Percentiles rank a stretch among this genome's conserved stretches.
Evolutionary conservation across 2,329 filamentous ascomycete genomes (phyloP).

Genomic region (Ceratocystis lukuohia): DNA sequence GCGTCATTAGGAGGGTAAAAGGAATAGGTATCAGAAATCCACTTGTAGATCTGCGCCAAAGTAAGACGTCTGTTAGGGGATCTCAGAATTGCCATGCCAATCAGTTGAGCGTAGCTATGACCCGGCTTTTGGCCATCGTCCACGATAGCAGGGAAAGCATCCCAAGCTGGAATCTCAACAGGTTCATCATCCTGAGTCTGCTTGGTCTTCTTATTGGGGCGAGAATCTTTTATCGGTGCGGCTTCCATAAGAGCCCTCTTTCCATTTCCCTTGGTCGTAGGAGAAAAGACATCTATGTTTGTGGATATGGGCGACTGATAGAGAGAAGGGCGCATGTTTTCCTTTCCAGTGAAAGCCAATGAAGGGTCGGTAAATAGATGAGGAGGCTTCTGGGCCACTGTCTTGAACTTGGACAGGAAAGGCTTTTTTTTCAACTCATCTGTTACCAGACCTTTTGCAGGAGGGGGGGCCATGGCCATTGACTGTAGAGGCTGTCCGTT

Average conservation of each 20-base stretch:
- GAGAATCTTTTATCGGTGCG: conserved; percentile 55
- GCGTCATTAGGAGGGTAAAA: conserved; percentile 77
- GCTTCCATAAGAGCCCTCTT: conserved; percentile 55
- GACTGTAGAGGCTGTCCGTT: conserved; percentile 11
- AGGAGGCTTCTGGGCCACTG: conserved; percentile 39
- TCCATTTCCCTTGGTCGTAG: conserved; percentile 11
- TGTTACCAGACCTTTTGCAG: conserved; percentile 45
- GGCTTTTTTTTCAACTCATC: conserved; percentile 45
- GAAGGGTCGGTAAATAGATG: conserved; percentile 28
- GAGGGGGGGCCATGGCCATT: conserved; percentile 49
- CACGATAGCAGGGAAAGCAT: conserved; percentile 66
- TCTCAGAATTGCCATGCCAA: conserved; percentile 90
- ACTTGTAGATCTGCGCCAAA: conserved; percentile 93
- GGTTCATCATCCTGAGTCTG: conserved; percentile 29
- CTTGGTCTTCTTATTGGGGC: conserved; percentile 55
- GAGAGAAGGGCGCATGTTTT: conserved; percentile 41
- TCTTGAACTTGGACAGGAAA: conserved; percentile 46
- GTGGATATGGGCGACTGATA: conserved; percentile 35
- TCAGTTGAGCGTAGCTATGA: conserved; percentile 88
- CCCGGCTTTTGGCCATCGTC: conserved; percentile 83
- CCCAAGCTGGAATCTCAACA: conserved; percentile 43
- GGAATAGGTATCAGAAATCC: conserved; percentile 89
- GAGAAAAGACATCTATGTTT: conserved; percentile 36
- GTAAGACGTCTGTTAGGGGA: conserved; percentile 74
- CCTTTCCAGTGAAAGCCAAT: conserved; percentile 34